Evolutionary conservation across 805 yeast species (phyloP).

Genomic region (Sugiyamaella valdiviana): DNA sequence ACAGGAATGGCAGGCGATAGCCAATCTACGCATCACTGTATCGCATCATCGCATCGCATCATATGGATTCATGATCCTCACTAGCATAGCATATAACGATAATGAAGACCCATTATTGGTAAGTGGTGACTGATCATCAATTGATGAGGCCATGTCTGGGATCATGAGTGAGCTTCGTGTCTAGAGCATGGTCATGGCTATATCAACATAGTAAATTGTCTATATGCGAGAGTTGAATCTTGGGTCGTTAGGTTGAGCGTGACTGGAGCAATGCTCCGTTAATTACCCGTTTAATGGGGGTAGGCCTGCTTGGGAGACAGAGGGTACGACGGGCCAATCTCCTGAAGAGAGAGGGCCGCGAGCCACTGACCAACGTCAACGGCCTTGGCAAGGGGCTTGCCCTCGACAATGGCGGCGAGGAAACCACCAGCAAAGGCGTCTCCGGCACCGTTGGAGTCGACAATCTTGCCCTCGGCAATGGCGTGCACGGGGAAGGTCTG

Average conservation of each 20-base stretch:
- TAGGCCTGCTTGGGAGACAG: slow-evolving; percentile 44
- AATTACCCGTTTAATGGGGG: not conserved
- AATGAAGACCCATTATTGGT: too few species aligned
- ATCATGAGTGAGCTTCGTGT: too few species aligned
- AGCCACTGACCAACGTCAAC: slow-evolving; percentile 94
- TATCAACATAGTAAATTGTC: not conserved
- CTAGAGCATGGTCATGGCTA: not conserved
- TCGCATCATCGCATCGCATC: too few species aligned
- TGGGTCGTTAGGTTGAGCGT: slow-evolving; percentile 3
- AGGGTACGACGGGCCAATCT: slow-evolving; percentile 93
- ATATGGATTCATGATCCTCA: too few species aligned
- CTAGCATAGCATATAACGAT: too few species aligned
- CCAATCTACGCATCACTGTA: not conserved
- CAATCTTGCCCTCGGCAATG: slow-evolving; percentile 59
- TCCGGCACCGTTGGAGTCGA: slow-evolving; percentile 98
- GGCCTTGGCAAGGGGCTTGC: slow-evolving; percentile 50
- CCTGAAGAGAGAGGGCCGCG: slow-evolving; percentile 85
- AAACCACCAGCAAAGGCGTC: slow-evolving; percentile 98
- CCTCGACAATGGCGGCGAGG: slow-evolving; percentile 78
- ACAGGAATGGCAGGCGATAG: too few species aligned
- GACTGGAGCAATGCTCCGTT: too few species aligned
- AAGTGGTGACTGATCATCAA: too few species aligned
- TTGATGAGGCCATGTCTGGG: too few species aligned
- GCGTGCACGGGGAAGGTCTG: slow-evolving; percentile 62
- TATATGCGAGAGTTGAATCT: not conserved